Conservation (phyloP, 2,329 filamentous ascomycete species). For the Leptographium lundbergii region DNA sequence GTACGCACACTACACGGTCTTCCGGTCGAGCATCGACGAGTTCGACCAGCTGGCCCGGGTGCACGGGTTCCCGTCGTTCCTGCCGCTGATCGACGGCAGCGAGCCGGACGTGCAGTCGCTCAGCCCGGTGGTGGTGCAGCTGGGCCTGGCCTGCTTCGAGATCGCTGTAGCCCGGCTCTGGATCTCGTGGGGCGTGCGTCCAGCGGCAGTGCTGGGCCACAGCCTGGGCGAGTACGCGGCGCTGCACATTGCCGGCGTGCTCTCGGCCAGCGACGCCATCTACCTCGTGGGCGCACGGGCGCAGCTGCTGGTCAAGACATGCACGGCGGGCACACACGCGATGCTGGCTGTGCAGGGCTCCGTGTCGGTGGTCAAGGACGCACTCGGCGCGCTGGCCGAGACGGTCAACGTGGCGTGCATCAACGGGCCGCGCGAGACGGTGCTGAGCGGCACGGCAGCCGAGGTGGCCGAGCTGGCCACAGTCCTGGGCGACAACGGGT, state of each 20-base stretch:
- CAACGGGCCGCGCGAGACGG: conserved; percentile 63
- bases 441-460: conserved; percentile 40
- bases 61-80: conserved; percentile 44
- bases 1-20: conserved; percentile 31
- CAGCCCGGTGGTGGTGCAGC: conserved; percentile 39
- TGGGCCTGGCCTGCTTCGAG: conserved; percentile 41
- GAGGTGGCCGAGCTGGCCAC: conserved; percentile 32
- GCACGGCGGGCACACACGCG: conserved; percentile 51
- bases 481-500: conserved; percentile 18
- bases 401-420: conserved; percentile 52
- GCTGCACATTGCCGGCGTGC: conserved; percentile 55
- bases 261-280: conserved; percentile 59
- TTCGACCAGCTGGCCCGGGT: conserved; percentile 38
- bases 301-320: conserved; percentile 49
- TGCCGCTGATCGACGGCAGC: conserved; percentile 35
- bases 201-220: conserved; percentile 44
- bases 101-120: conserved; percentile 29
- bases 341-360: conserved; percentile 38
- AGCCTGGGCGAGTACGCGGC: conserved; percentile 66
- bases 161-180: conserved; percentile 45
- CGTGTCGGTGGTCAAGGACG: conserved; percentile 38
- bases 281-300: conserved; percentile 59
- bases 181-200: conserved; percentile 41
- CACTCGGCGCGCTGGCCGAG: conserved; percentile 28
- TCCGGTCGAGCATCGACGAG: conserved; percentile 40